These are phyloP conservation scores for Aspergillus quadricinctus DNA, from an alignment of 2,329 filamentous ascomycete species.

Conservation along the genomic window DNA sequence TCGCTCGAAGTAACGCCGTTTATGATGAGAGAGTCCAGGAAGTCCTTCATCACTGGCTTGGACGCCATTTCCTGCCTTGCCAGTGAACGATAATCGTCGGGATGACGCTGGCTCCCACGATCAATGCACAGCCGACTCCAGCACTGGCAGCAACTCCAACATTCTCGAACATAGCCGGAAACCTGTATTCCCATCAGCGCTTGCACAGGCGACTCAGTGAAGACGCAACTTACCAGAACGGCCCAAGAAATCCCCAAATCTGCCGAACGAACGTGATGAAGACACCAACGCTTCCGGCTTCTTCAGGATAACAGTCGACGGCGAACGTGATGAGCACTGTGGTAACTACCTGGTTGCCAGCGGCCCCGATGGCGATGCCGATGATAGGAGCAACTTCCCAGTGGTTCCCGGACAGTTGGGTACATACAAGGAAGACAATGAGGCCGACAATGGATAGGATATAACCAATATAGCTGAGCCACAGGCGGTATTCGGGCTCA, in stretches of 20 bases:
- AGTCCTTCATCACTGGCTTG: neutral
- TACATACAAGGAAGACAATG: slow-evolving; percentile 55
- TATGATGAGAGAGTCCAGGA: neutral
- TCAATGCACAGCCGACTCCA: slow-evolving; percentile 27
- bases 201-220: neutral
- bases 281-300: slow-evolving; percentile 56
- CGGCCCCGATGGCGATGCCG: slow-evolving; percentile 50
- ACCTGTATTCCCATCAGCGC: slow-evolving; percentile 24
- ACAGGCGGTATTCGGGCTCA: slow-evolving; percentile 53
- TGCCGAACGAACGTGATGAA: slow-evolving; percentile 56
- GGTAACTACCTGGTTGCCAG: slow-evolving; percentile 60
- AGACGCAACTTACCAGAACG: slow-evolving; percentile 31
- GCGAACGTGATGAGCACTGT: slow-evolving; percentile 59
- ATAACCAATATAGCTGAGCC: slow-evolving; percentile 55
- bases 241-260: slow-evolving; percentile 36
- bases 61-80: slow-evolving; percentile 23
- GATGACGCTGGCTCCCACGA: slow-evolving; percentile 29
- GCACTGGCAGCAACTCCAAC: slow-evolving; percentile 30
- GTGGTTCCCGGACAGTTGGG: slow-evolving; percentile 42
- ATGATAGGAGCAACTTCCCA: slow-evolving; percentile 58
- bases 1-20: neutral
- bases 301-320: slow-evolving; percentile 54
- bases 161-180: slow-evolving; percentile 31
- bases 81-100: slow-evolving; percentile 29
- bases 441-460: slow-evolving; percentile 50